A percentile compares a stretch with the other conserved stretches of the same genome.
These are phyloP conservation scores for Fusarium guadeloupense DNA, from an alignment of 2,329 filamentous ascomycete genomes.

Conservation along the genomic window DNA sequence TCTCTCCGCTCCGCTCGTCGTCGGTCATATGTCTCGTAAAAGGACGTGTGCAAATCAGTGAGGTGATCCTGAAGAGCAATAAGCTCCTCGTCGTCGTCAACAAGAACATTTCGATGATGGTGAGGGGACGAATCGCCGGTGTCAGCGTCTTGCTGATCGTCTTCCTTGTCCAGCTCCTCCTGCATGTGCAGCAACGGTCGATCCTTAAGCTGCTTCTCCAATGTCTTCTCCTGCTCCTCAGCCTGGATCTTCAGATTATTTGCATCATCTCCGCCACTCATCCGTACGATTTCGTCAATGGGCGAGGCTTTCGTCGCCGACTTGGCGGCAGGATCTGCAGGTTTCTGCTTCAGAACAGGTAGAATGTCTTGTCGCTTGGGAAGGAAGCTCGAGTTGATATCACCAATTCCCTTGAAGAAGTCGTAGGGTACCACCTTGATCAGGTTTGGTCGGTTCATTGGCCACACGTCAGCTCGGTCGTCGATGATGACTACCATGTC, in stretches of 20 bases:
- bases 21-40: slow-evolving; percentile 84
- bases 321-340: slow-evolving; percentile 20
- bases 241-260: slow-evolving; percentile 77
- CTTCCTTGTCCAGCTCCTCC: slow-evolving; percentile 86
- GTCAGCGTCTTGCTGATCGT: slow-evolving; percentile 50
- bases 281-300: slow-evolving; percentile 78
- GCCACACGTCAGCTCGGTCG: slow-evolving; percentile 95
- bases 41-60: slow-evolving; percentile 76
- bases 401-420: slow-evolving; percentile 97
- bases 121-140: slow-evolving; percentile 42
- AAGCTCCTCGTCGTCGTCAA: slow-evolving; percentile 88
- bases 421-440: slow-evolving; percentile 96
- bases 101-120: slow-evolving; percentile 74
- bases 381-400: slow-evolving; percentile 97
- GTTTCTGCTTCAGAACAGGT: slow-evolving; percentile 43
- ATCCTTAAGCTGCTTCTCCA: slow-evolving; percentile 89
- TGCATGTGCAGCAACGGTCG: slow-evolving; percentile 92
- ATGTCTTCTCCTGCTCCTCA: slow-evolving; percentile 84
- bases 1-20: slow-evolving; percentile 52
- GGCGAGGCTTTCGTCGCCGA: slow-evolving; percentile 53
- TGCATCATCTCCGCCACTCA: slow-evolving; percentile 76
- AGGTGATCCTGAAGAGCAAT: slow-evolving; percentile 79
- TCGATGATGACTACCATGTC: slow-evolving; percentile 99
- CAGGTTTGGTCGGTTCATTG: slow-evolving; percentile 86
- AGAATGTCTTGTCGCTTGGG: slow-evolving; percentile 75